Base-by-base conservation (phyloP, 768 basidiomycete genomes). In the Tricholoma sp. region DNA sequence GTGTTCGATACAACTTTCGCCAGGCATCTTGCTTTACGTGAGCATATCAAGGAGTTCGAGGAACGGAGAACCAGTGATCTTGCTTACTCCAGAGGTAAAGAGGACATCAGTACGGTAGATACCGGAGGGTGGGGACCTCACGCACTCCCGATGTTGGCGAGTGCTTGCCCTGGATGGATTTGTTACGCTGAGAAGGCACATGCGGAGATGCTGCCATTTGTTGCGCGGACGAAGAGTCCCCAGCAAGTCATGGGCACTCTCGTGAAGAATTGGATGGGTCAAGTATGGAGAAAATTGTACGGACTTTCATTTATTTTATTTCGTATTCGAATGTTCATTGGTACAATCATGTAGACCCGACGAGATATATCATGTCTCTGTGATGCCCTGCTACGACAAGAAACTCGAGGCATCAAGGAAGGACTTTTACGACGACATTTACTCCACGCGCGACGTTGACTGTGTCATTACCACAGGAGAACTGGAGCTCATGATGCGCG, bases 341-440 rank as follows among this genome's bases (percentile, higher is more conserved):
- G 18, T 50, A 37, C 12, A 24, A 46, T 46, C 37, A 60, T 37
- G 56, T 68, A 95, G 91, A 37, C 93, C 94, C 0, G 78, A 91
- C 65, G 79, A 91, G 63, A 83, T 99, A 46, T 99, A 98, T 68
- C 97, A 99, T 66, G 94, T 98, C 54, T 82, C 93, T 0, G 94
- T 98, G 52, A 98, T 98, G 95, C 96, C 97, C 0, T 99, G 97
- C 72, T 98, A 98, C 72, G 97, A 99, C 80, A 98, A 98, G 75
- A 99, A 99, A 68, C 84, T 99, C 14, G 97, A 99, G 72, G 97
- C 97, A 0, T 98, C 95, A 8, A 82, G 97, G 24, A 83, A 86
- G 49, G 95, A 99, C 67, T 99, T 98, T 67, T 93, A 92, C 67
- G 85, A 86, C 59, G 86, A 88, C 7, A 63, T 82, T 1, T 88